A percentile compares a stretch with the other conserved stretches of the same genome.
Evolutionary conservation across 2,329 filamentous ascomycete genomes (phyloP).

Genomic region (Arthrobotrys iridis): DNA sequence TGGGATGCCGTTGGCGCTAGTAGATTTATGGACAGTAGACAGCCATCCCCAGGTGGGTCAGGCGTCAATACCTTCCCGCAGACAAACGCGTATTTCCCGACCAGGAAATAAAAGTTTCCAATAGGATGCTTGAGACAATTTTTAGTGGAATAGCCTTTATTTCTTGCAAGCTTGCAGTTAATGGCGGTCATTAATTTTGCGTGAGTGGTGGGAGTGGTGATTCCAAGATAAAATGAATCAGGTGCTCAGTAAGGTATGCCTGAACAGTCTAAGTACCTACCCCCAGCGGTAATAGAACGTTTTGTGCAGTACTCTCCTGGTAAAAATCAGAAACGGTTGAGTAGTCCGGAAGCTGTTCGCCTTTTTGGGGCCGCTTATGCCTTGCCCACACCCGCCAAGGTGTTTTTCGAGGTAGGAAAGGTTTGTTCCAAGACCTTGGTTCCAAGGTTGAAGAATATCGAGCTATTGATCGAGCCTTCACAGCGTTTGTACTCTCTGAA

Average conservation of each 20-base stretch:
- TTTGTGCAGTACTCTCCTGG: background rate
- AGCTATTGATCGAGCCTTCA: background rate
- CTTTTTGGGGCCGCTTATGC: conserved; percentile 13
- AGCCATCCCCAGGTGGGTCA: background rate
- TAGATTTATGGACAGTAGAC: background rate
- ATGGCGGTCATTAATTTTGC: too few species aligned
- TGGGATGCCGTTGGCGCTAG: background rate
- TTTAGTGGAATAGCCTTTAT: background rate
- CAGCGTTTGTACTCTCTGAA: conserved; percentile 8
- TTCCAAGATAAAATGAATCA: background rate
- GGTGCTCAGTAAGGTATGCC: background rate
- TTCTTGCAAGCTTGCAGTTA: background rate
- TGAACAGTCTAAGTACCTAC: background rate
- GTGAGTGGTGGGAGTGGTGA: too few species aligned
- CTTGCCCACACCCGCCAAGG: conserved; percentile 35
- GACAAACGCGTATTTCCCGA: background rate
- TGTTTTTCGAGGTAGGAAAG: conserved; percentile 12
- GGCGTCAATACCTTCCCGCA: background rate
- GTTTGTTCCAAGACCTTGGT: conserved; percentile 22
- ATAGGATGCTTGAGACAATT: background rate
- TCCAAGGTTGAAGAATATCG: conserved; percentile 14
- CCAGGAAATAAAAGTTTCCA: background rate
- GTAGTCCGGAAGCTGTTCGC: conserved; percentile 19
- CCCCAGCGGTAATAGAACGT: conserved; percentile 2
- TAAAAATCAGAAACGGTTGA: conserved; percentile 27